A percentile compares a stretch with the other conserved stretches of the same genome.
Evolutionary conservation across 1,139 yeast genomes (phyloP).

Genomic region (Yamadazyma pseudoaaseri): DNA sequence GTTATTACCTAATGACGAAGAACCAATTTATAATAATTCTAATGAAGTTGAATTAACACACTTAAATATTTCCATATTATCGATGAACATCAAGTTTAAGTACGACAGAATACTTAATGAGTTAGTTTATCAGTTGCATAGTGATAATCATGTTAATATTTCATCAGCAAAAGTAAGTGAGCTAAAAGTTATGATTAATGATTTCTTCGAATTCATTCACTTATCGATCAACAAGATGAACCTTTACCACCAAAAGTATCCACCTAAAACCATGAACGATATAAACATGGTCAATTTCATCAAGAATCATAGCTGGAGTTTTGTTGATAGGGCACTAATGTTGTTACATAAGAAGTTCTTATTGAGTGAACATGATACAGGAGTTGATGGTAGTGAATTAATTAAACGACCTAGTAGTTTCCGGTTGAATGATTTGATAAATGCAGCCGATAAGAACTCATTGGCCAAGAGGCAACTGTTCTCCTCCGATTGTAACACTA

Average conservation of each 20-base stretch:
- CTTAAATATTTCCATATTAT: conserved; percentile 38
- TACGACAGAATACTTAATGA: conserved; percentile 54
- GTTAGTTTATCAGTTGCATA: conserved; percentile 43
- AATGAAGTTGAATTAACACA: conserved; percentile 24
- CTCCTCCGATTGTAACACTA: background rate
- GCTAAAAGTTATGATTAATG: conserved; percentile 47
- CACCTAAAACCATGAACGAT: conserved; percentile 38
- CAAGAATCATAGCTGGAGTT: conserved; percentile 49
- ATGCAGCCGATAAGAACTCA: background rate
- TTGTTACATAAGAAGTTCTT: conserved; percentile 55
- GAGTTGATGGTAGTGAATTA: background rate
- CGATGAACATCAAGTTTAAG: conserved; percentile 53
- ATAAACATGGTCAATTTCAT: conserved; percentile 48
- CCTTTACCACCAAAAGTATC: conserved; percentile 22
- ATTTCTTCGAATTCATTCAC: conserved; percentile 49
- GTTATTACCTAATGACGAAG: conserved; percentile 50
- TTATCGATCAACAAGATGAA: conserved; percentile 37
- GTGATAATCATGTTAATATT: conserved; percentile 37
- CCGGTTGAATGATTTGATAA: conserved; percentile 1
- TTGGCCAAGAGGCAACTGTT: background rate
- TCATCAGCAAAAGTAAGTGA: conserved; percentile 39
- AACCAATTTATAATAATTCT: conserved; percentile 26
- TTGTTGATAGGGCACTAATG: conserved; percentile 56
- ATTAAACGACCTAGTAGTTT: background rate
- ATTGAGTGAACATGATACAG: conserved; percentile 23